Evolutionary conservation across 371 early-diverging fungal species (phyloP).

Genomic region (Thermomucor indicae-seudaticae): DNA sequence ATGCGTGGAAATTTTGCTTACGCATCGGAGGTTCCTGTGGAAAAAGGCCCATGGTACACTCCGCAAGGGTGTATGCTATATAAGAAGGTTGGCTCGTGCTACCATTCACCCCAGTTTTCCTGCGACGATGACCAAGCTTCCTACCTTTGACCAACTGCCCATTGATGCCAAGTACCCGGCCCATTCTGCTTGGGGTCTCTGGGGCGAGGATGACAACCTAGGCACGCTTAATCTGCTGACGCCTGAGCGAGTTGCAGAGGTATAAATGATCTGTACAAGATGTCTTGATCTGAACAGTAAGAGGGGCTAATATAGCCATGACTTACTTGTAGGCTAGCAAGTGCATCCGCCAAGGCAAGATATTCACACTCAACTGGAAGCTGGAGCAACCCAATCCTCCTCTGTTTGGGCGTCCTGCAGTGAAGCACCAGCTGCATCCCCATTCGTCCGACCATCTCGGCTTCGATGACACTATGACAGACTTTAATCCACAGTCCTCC

Average conservation of each 20-base stretch:
- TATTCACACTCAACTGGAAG: slow-evolving; percentile 38
- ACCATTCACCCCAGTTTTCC: background rate
- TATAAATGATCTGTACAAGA: slow-evolving; percentile 7
- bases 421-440: slow-evolving; percentile 18
- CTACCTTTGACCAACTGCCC: slow-evolving; percentile 18
- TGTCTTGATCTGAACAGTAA: background rate
- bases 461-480: slow-evolving; percentile 31
- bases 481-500: slow-evolving; percentile 38
- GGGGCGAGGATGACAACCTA: slow-evolving; percentile 42
- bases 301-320: background rate
- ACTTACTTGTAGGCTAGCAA: slow-evolving; percentile 2
- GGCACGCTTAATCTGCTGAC: slow-evolving; percentile 44
- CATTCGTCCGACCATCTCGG: slow-evolving; percentile 5
- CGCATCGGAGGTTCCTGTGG: background rate
- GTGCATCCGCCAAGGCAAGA: slow-evolving; percentile 22
- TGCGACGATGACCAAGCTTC: slow-evolving; percentile 4
- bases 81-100: background rate
- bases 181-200: slow-evolving; percentile 38
- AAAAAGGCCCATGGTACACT: background rate
- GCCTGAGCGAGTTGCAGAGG: slow-evolving; percentile 24
- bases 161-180: slow-evolving; percentile 19
- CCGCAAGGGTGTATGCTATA: background rate
- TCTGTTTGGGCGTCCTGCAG: slow-evolving; percentile 21
- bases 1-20: background rate
- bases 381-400: slow-evolving; percentile 25